Base-by-base conservation (phyloP, 306 rosid species). In the Quercus berberidifolia region DNA sequence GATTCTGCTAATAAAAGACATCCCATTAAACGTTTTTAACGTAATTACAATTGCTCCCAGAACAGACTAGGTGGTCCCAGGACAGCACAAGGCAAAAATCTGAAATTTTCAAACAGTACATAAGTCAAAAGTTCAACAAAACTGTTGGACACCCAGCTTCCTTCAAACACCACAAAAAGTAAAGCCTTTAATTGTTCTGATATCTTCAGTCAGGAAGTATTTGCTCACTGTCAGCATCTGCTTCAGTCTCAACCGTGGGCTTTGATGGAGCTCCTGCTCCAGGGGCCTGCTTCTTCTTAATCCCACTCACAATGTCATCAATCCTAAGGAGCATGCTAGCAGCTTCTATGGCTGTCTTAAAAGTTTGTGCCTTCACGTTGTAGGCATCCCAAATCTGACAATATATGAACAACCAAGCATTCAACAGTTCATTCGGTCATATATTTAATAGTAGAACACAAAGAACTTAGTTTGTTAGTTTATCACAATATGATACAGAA, bases 291-390 rank as follows among this genome's bases (percentile, higher is more conserved):
- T 91, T 93, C 90, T 92, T 95, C 89, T 96, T 96, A 74, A 96
- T 90, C 15, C 99, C 98, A 41, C 99, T 96, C 87, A 96, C 99
- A 74, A 93, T 90, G 79, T 96, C 99, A 74, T 96, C 98, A 72
- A 96, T 96, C 78, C 99, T 93, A 82, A 96, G 84, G 55, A 96
- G 99, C 93, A 96, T 91, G 92, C 99, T 90, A 49, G 98, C 93
- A 41, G 98, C 97, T 93, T 96, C 99, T 76, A 96, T 96, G 55
- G 99, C 98, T 1, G 99, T 96, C 90, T 96, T 96, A 57, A 96
- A 96, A 5, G 99, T 92, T 82, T 96, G 99, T 5, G 96, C 90
- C 90, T 96, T 96, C 68, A 96, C 99, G 74, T 91, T 96, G 87
- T 93, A 96, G 76, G 97, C 96, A 83, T 96, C 99, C 97, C 96